Percentiles rank a stretch among this genome's conserved stretches.
These are phyloP conservation scores for Mycena albidolilacea DNA, from an alignment of 768 basidiomycete species.

Conservation along the genomic window DNA sequence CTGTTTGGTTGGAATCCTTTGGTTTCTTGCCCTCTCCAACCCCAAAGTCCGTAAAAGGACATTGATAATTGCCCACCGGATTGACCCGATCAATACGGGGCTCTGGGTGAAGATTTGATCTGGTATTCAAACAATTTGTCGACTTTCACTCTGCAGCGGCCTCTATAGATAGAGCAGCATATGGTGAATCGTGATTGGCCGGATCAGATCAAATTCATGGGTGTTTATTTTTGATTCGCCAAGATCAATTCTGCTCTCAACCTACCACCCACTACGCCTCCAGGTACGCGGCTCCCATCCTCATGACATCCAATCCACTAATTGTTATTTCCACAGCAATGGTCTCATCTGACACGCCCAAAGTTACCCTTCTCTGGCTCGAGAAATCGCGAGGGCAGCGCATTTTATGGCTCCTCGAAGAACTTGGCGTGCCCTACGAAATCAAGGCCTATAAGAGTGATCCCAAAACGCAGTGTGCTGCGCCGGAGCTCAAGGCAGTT, in stretches of 20 bases:
- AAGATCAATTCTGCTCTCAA: too few relatives aligned
- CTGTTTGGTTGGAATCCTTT: neutral
- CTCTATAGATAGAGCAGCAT: too few relatives aligned
- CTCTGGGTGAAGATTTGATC: too few relatives aligned
- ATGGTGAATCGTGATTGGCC: too few relatives aligned
- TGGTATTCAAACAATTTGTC: too few relatives aligned
- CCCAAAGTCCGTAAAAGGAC: neutral
- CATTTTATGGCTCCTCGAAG: constrained; percentile 59
- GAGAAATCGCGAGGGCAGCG: constrained; percentile 54
- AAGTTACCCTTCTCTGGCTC: constrained; percentile 50
- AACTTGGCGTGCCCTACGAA: constrained; percentile 52
- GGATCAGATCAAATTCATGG: too few relatives aligned
- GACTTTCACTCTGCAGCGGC: too few relatives aligned
- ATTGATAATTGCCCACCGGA: neutral
- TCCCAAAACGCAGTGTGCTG: constrained; percentile 1
- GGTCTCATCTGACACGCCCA: constrained; percentile 8
- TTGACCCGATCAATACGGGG: neutral
- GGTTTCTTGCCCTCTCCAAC: neutral
- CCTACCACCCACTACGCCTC: neutral
- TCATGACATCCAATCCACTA: too few relatives aligned
- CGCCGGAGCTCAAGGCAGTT: constrained; percentile 10
- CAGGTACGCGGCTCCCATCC: neutral
- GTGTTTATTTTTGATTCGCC: too few relatives aligned
- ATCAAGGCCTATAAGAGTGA: constrained; percentile 24
- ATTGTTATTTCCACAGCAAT: neutral